Evolutionary conservation across 78 protist genomes (phyloP).

Genomic region (Dictyostelium discoideum): DNA sequence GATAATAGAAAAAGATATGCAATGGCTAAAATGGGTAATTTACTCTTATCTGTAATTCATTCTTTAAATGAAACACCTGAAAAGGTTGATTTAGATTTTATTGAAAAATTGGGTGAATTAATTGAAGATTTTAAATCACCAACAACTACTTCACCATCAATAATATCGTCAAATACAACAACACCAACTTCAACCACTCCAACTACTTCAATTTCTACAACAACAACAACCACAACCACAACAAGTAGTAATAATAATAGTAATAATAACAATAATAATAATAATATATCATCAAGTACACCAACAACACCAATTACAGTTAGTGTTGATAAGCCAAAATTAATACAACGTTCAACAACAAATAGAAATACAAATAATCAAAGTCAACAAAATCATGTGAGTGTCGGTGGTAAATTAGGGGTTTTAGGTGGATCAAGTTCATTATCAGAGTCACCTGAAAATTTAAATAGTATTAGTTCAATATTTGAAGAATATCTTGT

Average conservation of each 20-base stretch:
- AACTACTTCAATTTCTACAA: neutral
- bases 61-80: slow-evolving; percentile 5
- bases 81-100: slow-evolving; percentile 33
- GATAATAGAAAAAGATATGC: slow-evolving; percentile 62
- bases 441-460: slow-evolving; percentile 29
- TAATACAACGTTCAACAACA: neutral
- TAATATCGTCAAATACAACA: neutral
- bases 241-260: neutral
- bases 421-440: neutral
- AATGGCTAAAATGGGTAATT: slow-evolving; percentile 17
- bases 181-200: neutral
- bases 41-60: slow-evolving; percentile 10
- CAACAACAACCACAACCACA: neutral
- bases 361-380: neutral
- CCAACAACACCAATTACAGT: neutral
- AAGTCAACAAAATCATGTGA: neutral
- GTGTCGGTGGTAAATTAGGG: neutral
- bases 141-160: neutral
- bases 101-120: slow-evolving; percentile 13
- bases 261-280: neutral
- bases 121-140: slow-evolving; percentile 7
- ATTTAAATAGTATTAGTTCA: slow-evolving; percentile 14
- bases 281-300: neutral
- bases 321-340: neutral
- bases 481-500: slow-evolving; percentile 24